Conservation (phyloP, 164 flowering plant genomes). For the Cinnamomum chago region DNA sequence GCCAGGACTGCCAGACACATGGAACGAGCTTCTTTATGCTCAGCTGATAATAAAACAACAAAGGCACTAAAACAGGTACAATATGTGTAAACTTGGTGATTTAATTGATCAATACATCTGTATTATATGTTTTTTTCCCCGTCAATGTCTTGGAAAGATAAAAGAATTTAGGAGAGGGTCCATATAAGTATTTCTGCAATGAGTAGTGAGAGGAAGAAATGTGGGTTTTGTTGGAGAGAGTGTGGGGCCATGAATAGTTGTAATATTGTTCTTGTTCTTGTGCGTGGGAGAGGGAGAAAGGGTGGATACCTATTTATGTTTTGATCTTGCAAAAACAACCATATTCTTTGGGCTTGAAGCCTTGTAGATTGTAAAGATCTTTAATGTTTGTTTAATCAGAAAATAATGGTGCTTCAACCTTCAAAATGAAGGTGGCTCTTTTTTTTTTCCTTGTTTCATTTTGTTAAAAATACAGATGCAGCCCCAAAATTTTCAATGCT, state of each 20-base stretch:
- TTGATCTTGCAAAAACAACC: not conserved
- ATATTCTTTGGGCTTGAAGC: slow-evolving; percentile 2
- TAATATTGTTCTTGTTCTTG: not conserved
- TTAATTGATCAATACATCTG: slow-evolving; percentile 1
- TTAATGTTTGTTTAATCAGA: not conserved
- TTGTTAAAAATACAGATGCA: not conserved
- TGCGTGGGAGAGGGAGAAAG: slow-evolving; percentile 6
- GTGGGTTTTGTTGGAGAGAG: slow-evolving; percentile 8
- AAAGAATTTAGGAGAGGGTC: slow-evolving; percentile 18
- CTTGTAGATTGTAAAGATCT: slow-evolving; percentile 2
- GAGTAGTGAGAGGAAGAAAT: slow-evolving; percentile 6
- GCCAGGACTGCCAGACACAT: slow-evolving; percentile 93
- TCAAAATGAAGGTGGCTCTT: not conserved
- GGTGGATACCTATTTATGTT: slow-evolving; percentile 8
- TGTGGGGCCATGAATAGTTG: slow-evolving; percentile 6
- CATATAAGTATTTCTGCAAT: slow-evolving; percentile 14
- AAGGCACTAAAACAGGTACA: slow-evolving; percentile 2
- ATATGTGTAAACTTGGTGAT: not conserved
- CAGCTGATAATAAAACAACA: slow-evolving; percentile 45
- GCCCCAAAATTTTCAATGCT: too few species aligned
- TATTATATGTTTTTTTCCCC: slow-evolving; percentile 10
- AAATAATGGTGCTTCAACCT: not conserved
- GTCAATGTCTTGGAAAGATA: slow-evolving; percentile 4
- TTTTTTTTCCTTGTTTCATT: not conserved
- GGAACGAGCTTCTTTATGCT: slow-evolving; percentile 92